These are phyloP conservation scores for Amylocarpus encephaloides DNA, from an alignment of 2,329 filamentous ascomycete species.

Conservation along the genomic window DNA sequence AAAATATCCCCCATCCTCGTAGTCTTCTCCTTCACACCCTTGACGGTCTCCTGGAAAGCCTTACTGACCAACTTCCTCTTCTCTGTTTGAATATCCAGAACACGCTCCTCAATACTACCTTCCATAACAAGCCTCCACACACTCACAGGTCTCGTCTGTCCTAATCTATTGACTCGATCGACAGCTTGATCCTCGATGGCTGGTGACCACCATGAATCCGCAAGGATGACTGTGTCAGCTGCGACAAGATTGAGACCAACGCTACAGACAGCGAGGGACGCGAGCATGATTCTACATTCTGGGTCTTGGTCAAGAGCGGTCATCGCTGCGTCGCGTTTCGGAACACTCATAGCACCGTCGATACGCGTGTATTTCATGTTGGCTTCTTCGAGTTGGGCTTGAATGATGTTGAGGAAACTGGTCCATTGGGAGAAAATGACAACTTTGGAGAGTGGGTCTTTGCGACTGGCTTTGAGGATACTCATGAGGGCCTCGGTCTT, in stretches of 20 bases:
- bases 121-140: slow-evolving; percentile 81
- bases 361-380: slow-evolving; percentile 64
- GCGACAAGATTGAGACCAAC: slow-evolving; percentile 83
- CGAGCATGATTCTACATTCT: slow-evolving; percentile 68
- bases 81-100: slow-evolving; percentile 69
- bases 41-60: slow-evolving; percentile 69
- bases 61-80: slow-evolving; percentile 73
- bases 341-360: slow-evolving; percentile 71
- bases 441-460: slow-evolving; percentile 59
- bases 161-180: slow-evolving; percentile 79
- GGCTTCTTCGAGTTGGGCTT: slow-evolving; percentile 56
- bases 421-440: slow-evolving; percentile 77
- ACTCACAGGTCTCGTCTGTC: slow-evolving; percentile 71
- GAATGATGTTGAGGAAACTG: slow-evolving; percentile 64
- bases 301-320: slow-evolving; percentile 60
- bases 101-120: slow-evolving; percentile 71
- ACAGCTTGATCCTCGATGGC: slow-evolving; percentile 90
- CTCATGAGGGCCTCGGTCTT: slow-evolving; percentile 76
- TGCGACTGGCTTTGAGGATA: slow-evolving; percentile 64
- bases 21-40: slow-evolving; percentile 47
- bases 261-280: slow-evolving; percentile 73
- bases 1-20: slow-evolving; percentile 51
- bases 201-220: slow-evolving; percentile 87
- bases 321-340: slow-evolving; percentile 66
- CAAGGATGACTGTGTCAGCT: slow-evolving; percentile 77